These are phyloP conservation scores for Apophysomyces elegans DNA, from an alignment of 371 early-diverging fungal genomes.

Conservation along the genomic window DNA sequence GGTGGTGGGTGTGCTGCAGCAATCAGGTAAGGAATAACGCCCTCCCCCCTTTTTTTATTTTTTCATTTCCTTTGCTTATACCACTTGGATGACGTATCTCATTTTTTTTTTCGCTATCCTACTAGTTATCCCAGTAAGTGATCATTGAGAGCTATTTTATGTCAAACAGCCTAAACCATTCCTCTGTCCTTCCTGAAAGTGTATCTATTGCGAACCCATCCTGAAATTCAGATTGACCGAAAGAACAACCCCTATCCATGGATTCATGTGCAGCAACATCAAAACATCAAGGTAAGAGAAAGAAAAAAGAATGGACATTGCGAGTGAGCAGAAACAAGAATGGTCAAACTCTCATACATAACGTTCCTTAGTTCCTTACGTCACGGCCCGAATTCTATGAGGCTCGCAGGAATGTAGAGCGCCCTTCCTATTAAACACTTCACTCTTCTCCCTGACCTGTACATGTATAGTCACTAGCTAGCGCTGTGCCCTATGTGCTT, in stretches of 20 bases:
- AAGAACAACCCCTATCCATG: slow-evolving; percentile 54
- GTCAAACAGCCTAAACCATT: not conserved
- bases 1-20: slow-evolving; percentile 53
- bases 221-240: slow-evolving; percentile 51
- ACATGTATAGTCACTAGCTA: too few species aligned
- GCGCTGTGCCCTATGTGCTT: too few species aligned
- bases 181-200: slow-evolving; percentile 19
- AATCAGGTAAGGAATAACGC: slow-evolving; percentile 34
- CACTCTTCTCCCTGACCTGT: not conserved
- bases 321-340: not conserved
- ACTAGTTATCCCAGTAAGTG: slow-evolving; percentile 29
- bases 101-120: not conserved
- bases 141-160: not conserved
- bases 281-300: slow-evolving; percentile 48
- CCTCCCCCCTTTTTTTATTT: too few species aligned
- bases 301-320: slow-evolving; percentile 14
- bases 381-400: slow-evolving; percentile 34
- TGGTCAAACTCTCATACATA: not conserved
- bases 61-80: too few species aligned
- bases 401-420: slow-evolving; percentile 24
- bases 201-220: slow-evolving; percentile 48
- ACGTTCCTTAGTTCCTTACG: slow-evolving; percentile 25
- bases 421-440: slow-evolving; percentile 23
- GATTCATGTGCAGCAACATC: slow-evolving; percentile 48
- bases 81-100: too few species aligned